Evolutionary conservation across 176 grass and related monocot genomes (phyloP), one percentile per base, ranked within the genome.

Genomic region (Triticum urartu): DNA sequence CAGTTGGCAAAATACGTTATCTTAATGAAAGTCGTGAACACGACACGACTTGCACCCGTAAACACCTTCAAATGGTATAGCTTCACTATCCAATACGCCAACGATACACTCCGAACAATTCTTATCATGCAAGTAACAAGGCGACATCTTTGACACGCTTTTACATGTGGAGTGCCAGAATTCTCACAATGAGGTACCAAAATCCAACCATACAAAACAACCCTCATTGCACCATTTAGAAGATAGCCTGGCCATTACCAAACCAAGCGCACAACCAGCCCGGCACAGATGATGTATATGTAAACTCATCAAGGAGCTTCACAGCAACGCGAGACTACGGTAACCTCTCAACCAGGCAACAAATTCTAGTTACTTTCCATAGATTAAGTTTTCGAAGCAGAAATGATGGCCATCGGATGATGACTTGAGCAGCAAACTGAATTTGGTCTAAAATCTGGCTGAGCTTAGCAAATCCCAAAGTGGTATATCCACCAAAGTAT

Each of bases 401-500:
- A 60, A 79, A 54, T 17, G 83, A 74, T 47, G 40, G 10, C 18
- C 24, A 84, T 67, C 32, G 40, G 33, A 60, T 76, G 18, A 86
- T 77, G 18, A 86, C 78, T 72, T 21, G 21, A 72, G 56, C 26
- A 68, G 47, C 64, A 79, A 22, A 59, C 21, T 81, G 62, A 64
- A 68, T 60, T 81, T 69, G 63, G 42, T 58, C 17, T 63, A 78
- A 78, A 79, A 80, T 72, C 48, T 73, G 18, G 20, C 7, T 33
- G 63, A 33, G 42, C 58, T 79, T 32, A 58, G 33, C 38, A 64
- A 89, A 79, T 54, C 47, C 42, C 72, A 63, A 43, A 63, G 70
- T 42, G 58, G 72, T 83, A 59, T 64, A 45, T 74, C 81, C 42
- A 94, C 67, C 48, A 89, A 76, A 59, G 56, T 59, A 59, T 59